These are phyloP conservation scores for Tylopilus sp. DNA, from an alignment of 1,284 basidiomycete genomes.

Conservation along the genomic window DNA sequence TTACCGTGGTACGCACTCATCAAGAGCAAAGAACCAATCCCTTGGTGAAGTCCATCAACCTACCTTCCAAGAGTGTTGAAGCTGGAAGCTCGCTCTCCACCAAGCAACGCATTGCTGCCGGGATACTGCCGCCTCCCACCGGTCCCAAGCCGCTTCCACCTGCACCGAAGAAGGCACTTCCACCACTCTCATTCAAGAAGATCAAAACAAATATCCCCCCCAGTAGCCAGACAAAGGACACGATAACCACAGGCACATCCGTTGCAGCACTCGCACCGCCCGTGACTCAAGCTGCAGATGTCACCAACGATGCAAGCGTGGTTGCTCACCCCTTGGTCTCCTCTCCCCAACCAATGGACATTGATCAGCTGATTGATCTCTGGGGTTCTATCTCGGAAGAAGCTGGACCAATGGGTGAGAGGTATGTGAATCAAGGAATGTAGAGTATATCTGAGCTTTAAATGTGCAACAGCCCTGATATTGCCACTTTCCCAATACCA, in stretches of 20 bases:
- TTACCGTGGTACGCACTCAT: constrained; percentile 25
- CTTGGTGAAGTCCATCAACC: constrained; percentile 27
- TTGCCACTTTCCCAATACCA: constrained; percentile 8
- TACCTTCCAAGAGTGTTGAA: constrained; percentile 24
- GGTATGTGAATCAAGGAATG: constrained; percentile 7
- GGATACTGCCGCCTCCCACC: constrained; percentile 32
- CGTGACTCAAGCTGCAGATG: not conserved
- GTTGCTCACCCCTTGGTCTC: not conserved
- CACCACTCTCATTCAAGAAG: constrained; percentile 45
- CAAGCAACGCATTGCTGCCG: constrained; percentile 45
- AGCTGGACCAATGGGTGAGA: not conserved
- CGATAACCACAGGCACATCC: not conserved
- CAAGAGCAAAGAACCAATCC: constrained; percentile 31
- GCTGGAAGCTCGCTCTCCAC: constrained; percentile 42
- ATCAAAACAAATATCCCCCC: constrained; percentile 20
- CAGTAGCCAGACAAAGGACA: constrained; percentile 13
- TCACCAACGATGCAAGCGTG: not conserved
- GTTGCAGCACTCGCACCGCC: constrained; percentile 15
- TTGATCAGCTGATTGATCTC: constrained; percentile 16
- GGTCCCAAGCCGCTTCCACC: constrained; percentile 30
- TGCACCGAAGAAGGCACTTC: constrained; percentile 24
- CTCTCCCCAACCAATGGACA: constrained; percentile 27
- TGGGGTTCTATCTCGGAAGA: constrained; percentile 18
- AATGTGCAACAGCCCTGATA: constrained; percentile 4
- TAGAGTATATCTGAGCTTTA: not conserved